Conservation (phyloP, 768 basidiomycete species). For the Rhizopogon salebrosus region DNA sequence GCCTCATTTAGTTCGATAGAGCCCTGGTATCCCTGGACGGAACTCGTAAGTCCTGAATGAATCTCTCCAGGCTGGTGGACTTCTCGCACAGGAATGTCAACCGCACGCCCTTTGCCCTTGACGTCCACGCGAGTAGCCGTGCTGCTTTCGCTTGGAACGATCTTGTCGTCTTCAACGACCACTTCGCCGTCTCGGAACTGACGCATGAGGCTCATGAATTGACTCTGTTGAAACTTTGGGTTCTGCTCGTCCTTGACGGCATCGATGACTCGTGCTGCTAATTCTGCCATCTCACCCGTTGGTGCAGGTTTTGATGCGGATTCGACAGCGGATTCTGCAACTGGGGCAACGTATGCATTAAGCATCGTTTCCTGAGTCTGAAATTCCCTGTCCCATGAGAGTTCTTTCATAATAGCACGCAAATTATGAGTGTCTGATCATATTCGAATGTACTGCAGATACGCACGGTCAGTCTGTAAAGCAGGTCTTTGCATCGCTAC, state of each 20-base stretch:
- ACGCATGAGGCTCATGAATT: slow-evolving; percentile 82
- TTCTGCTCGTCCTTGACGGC: slow-evolving; percentile 72
- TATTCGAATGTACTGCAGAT: background rate
- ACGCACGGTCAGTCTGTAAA: slow-evolving; percentile 41
- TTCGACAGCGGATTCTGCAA: background rate
- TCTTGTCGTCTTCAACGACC: slow-evolving; percentile 70
- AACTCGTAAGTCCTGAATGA: background rate
- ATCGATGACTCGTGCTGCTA: slow-evolving; percentile 74
- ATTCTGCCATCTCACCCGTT: slow-evolving; percentile 69
- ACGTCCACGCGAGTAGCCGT: slow-evolving; percentile 30
- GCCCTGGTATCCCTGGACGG: slow-evolving; percentile 14
- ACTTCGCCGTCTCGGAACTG: slow-evolving; percentile 77
- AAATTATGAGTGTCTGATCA: background rate
- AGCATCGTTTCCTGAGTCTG: slow-evolving; percentile 47
- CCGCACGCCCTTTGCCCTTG: slow-evolving; percentile 68
- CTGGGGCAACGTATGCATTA: slow-evolving; percentile 14
- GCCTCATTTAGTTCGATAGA: slow-evolving; percentile 13
- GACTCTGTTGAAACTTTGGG: slow-evolving; percentile 80
- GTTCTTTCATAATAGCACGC: too few species aligned
- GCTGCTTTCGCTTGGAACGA: slow-evolving; percentile 50
- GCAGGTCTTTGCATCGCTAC: slow-evolving; percentile 18
- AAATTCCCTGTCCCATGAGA: slow-evolving; percentile 62
- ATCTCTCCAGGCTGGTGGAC: slow-evolving; percentile 2
- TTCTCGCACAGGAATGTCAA: slow-evolving; percentile 9
- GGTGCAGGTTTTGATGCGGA: slow-evolving; percentile 6